Conservation (phyloP, 352 stramenopile genomes). For the Thraustotheca clavata region DNA sequence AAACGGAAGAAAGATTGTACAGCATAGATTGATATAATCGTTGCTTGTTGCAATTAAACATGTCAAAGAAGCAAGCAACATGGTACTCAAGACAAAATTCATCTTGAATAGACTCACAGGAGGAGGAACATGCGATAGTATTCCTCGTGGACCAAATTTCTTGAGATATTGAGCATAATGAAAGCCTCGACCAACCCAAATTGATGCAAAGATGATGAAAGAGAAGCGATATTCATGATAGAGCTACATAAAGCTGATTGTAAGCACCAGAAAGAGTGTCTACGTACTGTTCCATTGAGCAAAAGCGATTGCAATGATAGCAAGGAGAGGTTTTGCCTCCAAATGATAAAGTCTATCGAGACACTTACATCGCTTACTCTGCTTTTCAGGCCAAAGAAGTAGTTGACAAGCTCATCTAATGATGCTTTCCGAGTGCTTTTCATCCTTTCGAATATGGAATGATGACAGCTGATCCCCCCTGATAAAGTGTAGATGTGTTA, state of each 20-base stretch:
- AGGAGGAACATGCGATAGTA: background rate
- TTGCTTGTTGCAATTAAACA: background rate
- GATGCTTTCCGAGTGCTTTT: no score
- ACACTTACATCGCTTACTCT: slow-evolving; percentile 7
- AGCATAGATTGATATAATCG: background rate
- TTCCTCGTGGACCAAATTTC: slow-evolving; percentile 3
- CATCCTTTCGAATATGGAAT: no score
- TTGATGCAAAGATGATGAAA: slow-evolving; percentile 9
- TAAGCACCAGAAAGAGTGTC: background rate
- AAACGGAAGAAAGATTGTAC: slow-evolving; percentile 2
- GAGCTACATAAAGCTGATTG: background rate
- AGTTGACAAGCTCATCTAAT: slow-evolving; percentile 2
- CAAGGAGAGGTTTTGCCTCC: slow-evolving; percentile 15
- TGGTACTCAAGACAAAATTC: slow-evolving; percentile 8
- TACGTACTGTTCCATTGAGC: slow-evolving; percentile 12
- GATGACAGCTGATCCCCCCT: no score
- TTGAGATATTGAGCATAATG: slow-evolving; percentile 10
- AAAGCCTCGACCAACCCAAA: slow-evolving; percentile 17
- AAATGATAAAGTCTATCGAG: slow-evolving; percentile 20
- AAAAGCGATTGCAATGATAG: slow-evolving; percentile 14
- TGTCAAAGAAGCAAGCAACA: slow-evolving; percentile 2
- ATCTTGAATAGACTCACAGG: background rate
- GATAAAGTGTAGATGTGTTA: no score
- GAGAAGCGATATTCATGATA: slow-evolving; percentile 17
- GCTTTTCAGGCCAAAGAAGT: slow-evolving; percentile 2